Evolutionary conservation across 306 rosid species (phyloP).

Genomic region (Delonix regia): DNA sequence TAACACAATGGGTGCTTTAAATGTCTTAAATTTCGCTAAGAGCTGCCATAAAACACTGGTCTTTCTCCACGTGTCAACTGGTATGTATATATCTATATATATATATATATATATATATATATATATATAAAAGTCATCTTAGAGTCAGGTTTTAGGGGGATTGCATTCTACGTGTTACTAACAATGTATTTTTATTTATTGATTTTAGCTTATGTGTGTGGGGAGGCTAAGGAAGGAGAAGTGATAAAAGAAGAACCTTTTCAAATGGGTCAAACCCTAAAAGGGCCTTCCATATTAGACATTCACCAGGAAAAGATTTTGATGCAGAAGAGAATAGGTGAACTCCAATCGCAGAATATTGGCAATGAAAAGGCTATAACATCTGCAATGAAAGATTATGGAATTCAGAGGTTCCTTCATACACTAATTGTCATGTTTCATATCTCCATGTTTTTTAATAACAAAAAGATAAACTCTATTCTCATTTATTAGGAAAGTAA

Average conservation of each 20-base stretch:
- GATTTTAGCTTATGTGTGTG: constrained; percentile 47
- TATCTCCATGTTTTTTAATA: too few relatives aligned
- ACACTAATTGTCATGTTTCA: background rate
- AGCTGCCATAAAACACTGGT: constrained; percentile 31
- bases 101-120: too few relatives aligned
- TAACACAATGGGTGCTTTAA: constrained; percentile 45
- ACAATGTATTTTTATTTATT: too few relatives aligned
- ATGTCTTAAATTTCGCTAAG: constrained; percentile 38
- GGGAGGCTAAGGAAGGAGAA: background rate
- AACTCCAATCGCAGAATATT: constrained; percentile 9
- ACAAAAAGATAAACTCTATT: too few relatives aligned
- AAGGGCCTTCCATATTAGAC: constrained; percentile 29
- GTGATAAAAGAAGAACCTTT: constrained; percentile 32
- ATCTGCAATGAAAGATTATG: constrained; percentile 40
- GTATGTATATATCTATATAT: too few relatives aligned
- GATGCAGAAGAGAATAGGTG: constrained; percentile 27
- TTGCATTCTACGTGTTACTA: too few relatives aligned
- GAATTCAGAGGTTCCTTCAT: constrained; percentile 36
- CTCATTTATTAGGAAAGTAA: too few relatives aligned
- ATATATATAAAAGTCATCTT: too few relatives aligned
- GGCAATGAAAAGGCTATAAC: constrained; percentile 12
- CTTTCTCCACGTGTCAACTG: constrained; percentile 46
- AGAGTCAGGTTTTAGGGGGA: too few relatives aligned
- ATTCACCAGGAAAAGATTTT: constrained; percentile 34
- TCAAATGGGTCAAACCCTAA: constrained; percentile 15